Base-by-base conservation (phyloP, 345 rosid species). In the Hirschfeldia incana region DNA sequence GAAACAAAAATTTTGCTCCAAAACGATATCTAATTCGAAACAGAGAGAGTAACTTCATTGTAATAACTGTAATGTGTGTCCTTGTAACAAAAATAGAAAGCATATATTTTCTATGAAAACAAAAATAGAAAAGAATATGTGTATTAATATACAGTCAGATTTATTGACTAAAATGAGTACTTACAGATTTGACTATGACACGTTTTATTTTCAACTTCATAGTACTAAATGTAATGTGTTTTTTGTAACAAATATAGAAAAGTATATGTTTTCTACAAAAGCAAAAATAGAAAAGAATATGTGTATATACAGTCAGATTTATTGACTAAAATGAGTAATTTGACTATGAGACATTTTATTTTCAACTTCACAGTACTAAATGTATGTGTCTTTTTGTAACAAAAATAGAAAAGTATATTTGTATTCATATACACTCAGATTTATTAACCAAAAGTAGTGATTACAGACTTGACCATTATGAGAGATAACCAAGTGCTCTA, bases 41-140 rank as follows among this genome's bases (percentile, higher is more conserved):
- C 21, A 21, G 21, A 21, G 21, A 21, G 21, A 21, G 21, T 21
- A 21, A 21, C 69, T 76, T 58, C 55, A 58, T 10, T 6, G 42
- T 66, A 36, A 36, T 66, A 36, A 67, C 57, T 55, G 59, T 75
- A 67, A 75, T 34, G 7, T 16, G 27, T 65, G 64, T 51, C 46
- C 11, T 39, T 39, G 46, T 39, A 39, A 39, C 78, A 75, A 9
- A 39, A 39, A 39, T 39, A 39, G 46, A 39, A 39, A 9, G 10
- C 8, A 33, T 5, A 33, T 6, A 6, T 33, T 33, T 33, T 33
- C 36, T 33, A 33, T 21, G 5, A 33, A 5, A 42, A 39, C 72
- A 65, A 9, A 42, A 42, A 42, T 42, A 42, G 49, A 42, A 42
- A 10, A 42, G 8, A 33, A 10, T 42, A 42, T 42, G 49, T 42